Evolutionary conservation across 306 rosid genomes (phyloP).

Genomic region (Calophaca sinica): DNA sequence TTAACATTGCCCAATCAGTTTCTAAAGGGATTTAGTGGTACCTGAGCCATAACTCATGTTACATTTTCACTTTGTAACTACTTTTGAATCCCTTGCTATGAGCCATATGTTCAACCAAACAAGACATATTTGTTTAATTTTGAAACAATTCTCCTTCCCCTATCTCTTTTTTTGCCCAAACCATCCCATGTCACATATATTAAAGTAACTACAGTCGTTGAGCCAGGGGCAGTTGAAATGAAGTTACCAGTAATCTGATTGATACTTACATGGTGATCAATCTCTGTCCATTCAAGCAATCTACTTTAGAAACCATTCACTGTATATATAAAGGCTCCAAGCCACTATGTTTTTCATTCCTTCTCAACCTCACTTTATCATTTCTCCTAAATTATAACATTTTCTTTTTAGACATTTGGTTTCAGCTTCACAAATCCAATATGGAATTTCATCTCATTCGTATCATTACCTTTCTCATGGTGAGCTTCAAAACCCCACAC

Average conservation of each 20-base stretch:
- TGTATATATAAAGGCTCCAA: slow-evolving; percentile 30
- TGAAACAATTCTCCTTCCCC: not conserved
- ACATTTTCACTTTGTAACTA: too few relatives aligned
- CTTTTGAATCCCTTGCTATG: not conserved
- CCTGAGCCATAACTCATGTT: too few relatives aligned
- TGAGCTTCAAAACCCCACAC: slow-evolving; percentile 40
- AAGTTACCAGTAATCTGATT: slow-evolving; percentile 34
- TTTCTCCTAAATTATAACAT: slow-evolving; percentile 9
- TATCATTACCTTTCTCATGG: slow-evolving; percentile 54
- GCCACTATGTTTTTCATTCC: slow-evolving; percentile 17
- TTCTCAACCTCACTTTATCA: slow-evolving; percentile 36
- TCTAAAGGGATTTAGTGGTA: too few relatives aligned
- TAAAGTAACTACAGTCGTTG: slow-evolving; percentile 40
- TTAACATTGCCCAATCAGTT: too few relatives aligned
- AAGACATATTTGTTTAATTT: not conserved
- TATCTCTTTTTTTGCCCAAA: not conserved
- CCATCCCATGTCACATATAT: slow-evolving; percentile 45
- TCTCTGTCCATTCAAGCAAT: not conserved
- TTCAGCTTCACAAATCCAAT: slow-evolving; percentile 5
- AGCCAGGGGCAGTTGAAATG: slow-evolving; percentile 62
- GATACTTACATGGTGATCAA: slow-evolving; percentile 16
- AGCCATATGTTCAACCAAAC: slow-evolving; percentile 47
- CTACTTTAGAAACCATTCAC: slow-evolving; percentile 14
- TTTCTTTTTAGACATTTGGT: slow-evolving; percentile 8
- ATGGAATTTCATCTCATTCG: slow-evolving; percentile 58